Evolutionary conservation across 768 basidiomycete species (phyloP).

Genomic region (Stropharia rugosoannulata): DNA sequence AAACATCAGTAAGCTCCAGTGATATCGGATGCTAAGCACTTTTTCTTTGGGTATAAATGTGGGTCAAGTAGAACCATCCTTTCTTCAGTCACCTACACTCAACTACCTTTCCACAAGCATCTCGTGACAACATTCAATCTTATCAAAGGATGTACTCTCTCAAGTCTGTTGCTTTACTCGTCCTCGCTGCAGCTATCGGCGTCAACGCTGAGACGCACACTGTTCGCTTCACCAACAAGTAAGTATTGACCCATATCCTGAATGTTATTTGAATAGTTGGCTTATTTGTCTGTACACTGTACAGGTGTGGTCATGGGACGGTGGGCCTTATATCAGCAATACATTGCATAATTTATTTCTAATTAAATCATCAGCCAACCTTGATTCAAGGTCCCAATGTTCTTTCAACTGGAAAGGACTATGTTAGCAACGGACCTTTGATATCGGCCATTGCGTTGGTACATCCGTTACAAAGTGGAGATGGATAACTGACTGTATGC

Average conservation of each 20-base stretch:
- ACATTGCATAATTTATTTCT: too few species aligned
- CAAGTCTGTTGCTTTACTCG: constrained; percentile 10
- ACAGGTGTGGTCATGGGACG: neutral
- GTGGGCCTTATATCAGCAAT: neutral
- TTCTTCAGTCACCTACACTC: too few species aligned
- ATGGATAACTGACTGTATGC: too few species aligned
- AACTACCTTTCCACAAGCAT: too few species aligned
- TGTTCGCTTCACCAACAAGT: constrained; percentile 34
- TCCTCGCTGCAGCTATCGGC: constrained; percentile 12
- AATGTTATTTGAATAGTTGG: too few species aligned
- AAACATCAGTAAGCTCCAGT: too few species aligned
- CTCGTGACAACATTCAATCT: too few species aligned
- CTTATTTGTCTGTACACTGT: neutral
- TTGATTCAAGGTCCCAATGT: constrained; percentile 26
- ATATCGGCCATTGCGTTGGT: constrained; percentile 31
- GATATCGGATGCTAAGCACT: too few species aligned
- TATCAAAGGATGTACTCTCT: neutral
- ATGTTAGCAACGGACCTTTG: constrained; percentile 18
- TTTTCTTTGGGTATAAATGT: too few species aligned
- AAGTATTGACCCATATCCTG: constrained; percentile 12
- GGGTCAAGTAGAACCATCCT: too few species aligned
- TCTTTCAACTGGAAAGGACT: constrained; percentile 10
- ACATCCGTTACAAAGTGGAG: too few species aligned
- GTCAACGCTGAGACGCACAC: constrained; percentile 30
- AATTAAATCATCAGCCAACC: constrained; percentile 17